These are phyloP conservation scores for Hemileccinum impolitum DNA, from an alignment of 768 basidiomycete genomes.

Conservation along the genomic window DNA sequence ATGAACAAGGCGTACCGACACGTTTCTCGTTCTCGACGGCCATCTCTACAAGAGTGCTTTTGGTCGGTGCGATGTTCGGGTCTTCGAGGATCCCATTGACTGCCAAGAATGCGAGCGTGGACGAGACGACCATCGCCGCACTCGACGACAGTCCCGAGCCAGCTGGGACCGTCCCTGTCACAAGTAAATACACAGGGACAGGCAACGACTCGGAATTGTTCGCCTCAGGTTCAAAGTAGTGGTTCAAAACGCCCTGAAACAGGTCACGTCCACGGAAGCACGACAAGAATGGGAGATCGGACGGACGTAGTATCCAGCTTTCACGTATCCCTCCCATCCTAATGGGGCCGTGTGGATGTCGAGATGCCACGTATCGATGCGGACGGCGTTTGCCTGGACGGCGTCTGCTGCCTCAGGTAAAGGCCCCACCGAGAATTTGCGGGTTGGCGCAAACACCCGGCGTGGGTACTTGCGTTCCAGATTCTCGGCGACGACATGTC, in stretches of 20 bases:
- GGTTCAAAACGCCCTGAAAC: slow-evolving; percentile 61
- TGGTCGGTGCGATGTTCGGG: slow-evolving; percentile 31
- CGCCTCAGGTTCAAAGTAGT: slow-evolving; percentile 43
- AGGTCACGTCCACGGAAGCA: neutral
- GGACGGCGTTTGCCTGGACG: slow-evolving; percentile 32
- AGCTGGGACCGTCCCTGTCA: slow-evolving; percentile 80
- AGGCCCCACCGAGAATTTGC: slow-evolving; percentile 23
- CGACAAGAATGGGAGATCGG: neutral
- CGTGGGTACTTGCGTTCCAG: slow-evolving; percentile 55
- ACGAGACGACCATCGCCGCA: slow-evolving; percentile 88
- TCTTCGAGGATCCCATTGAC: slow-evolving; percentile 62
- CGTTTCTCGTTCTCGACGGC: slow-evolving; percentile 83
- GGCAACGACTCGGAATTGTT: slow-evolving; percentile 33
- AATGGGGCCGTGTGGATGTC: slow-evolving; percentile 63
- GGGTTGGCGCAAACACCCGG: slow-evolving; percentile 55
- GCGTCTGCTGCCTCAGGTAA: slow-evolving; percentile 31
- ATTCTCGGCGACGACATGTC: slow-evolving; percentile 63
- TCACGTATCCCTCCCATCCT: slow-evolving; percentile 86
- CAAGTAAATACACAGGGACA: slow-evolving; percentile 65
- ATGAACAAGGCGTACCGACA: slow-evolving; percentile 46
- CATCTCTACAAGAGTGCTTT: slow-evolving; percentile 74
- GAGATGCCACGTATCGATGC: slow-evolving; percentile 61
- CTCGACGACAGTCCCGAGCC: slow-evolving; percentile 87
- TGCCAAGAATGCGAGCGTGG: slow-evolving; percentile 75
- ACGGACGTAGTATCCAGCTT: slow-evolving; percentile 79